Conservation (phyloP, 108 stramenopile species). For the Skeletonema menzelii region DNA sequence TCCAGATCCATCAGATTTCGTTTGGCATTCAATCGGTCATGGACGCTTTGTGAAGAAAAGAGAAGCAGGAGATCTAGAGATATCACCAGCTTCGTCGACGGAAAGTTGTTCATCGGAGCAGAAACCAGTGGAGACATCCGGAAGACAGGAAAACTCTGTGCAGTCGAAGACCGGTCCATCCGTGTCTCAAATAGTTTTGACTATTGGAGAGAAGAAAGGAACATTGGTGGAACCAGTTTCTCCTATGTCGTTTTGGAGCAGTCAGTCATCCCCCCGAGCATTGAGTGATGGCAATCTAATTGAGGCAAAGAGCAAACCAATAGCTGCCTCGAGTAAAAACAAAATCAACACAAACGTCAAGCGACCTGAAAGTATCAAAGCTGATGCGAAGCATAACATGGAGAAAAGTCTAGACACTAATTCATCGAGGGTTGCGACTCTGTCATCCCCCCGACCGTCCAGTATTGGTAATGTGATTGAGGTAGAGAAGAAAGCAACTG, state of each 20-base stretch:
- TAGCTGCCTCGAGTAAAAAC: neutral
- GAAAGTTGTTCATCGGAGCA: neutral
- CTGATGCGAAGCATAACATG: neutral
- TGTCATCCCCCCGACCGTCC: neutral
- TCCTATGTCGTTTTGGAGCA: neutral
- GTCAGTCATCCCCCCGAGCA: neutral
- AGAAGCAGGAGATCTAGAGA: neutral
- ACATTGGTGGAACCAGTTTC: neutral
- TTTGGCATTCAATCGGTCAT: slow-evolving; percentile 31
- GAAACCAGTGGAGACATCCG: neutral
- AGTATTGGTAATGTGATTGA: neutral
- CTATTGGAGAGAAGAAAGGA: neutral
- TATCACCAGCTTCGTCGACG: neutral
- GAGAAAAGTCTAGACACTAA: neutral
- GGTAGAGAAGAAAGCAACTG: neutral
- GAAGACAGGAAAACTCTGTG: neutral
- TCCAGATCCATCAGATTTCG: slow-evolving; percentile 8
- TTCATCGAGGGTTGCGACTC: neutral
- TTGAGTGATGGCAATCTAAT: neutral
- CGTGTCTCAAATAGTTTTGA: neutral
- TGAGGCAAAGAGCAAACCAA: neutral
- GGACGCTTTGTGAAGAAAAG: slow-evolving; percentile 28
- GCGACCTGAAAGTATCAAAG: neutral
- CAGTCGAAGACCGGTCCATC: neutral
- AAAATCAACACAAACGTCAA: neutral